Percentiles rank a stretch among this genome's conserved stretches.
Evolutionary conservation across 2,329 filamentous ascomycete species (phyloP).

Genomic region (Septoria petroselini): DNA sequence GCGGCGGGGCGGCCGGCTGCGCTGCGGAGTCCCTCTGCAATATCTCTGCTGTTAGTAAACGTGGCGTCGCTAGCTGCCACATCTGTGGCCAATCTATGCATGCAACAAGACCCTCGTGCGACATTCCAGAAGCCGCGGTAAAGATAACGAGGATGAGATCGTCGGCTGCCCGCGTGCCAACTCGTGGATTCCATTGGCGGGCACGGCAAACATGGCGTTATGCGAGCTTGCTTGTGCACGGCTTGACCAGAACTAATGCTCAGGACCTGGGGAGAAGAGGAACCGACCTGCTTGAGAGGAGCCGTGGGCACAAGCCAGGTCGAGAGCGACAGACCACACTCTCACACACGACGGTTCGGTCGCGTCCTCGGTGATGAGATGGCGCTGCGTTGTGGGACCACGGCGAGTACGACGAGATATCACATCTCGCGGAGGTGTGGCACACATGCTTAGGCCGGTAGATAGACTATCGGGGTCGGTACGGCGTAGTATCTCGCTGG

Average conservation of each 20-base stretch:
- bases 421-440: too few relatives aligned
- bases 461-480: too few relatives aligned
- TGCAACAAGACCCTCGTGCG: conserved; percentile 5
- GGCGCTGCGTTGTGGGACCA: too few relatives aligned
- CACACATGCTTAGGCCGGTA: too few relatives aligned
- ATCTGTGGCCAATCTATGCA: neutral
- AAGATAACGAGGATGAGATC: conserved; percentile 8
- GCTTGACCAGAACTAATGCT: neutral
- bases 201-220: conserved; percentile 9
- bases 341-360: neutral
- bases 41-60: neutral
- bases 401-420: too few relatives aligned
- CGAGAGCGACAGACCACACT: neutral
- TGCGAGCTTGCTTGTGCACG: conserved; percentile 5
- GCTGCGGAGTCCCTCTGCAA: neutral
- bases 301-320: neutral
- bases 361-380: too few relatives aligned
- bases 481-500: too few relatives aligned
- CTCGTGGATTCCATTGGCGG: conserved; percentile 13
- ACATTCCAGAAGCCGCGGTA: conserved; percentile 15
- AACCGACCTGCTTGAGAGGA: too few relatives aligned
- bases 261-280: too few relatives aligned
- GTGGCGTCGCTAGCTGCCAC: neutral
- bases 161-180: neutral
- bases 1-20: neutral